Conservation (phyloP, 2,329 filamentous ascomycete species). For the Colletotrichum caudatum region DNA sequence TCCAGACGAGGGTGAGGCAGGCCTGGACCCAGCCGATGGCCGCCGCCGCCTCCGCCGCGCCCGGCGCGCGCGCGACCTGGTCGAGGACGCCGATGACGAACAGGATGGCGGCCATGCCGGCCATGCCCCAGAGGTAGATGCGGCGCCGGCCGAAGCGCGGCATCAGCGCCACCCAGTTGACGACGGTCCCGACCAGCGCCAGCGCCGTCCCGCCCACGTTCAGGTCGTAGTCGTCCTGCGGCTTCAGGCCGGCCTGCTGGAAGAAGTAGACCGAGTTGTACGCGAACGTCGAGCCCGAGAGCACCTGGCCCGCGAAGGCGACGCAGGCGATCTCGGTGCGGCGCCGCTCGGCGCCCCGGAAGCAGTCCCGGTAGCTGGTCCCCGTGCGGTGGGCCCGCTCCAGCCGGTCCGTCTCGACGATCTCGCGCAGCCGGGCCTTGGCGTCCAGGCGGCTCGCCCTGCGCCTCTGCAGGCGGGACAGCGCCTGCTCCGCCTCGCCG, state of each 20-base stretch:
- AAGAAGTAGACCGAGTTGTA: conserved; percentile 57
- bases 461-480: conserved; percentile 45
- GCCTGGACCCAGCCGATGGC: conserved; percentile 51
- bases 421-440: conserved; percentile 54
- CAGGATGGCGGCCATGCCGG: conserved; percentile 53
- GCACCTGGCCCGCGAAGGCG: conserved; percentile 47
- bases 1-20: conserved; percentile 44
- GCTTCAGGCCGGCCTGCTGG: conserved; percentile 51
- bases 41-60: conserved; percentile 48
- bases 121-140: conserved; percentile 59
- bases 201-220: conserved; percentile 55
- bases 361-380: conserved; percentile 55
- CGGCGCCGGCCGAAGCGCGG: conserved; percentile 58
- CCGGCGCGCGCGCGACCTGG: conserved; percentile 45
- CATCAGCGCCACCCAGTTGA: conserved; percentile 57
- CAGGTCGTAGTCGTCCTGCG: conserved; percentile 50
- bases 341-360: conserved; percentile 54
- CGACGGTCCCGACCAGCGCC: conserved; percentile 57
- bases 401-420: conserved; percentile 56
- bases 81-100: conserved; percentile 59
- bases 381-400: conserved; percentile 51
- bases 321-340: conserved; percentile 51
- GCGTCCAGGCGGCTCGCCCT: conserved; percentile 45
- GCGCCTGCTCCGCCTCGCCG: conserved; percentile 48
- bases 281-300: conserved; percentile 49